Evolutionary conservation across 192 early-diverging fungal genomes (phyloP).

Genomic region (Backusella mclennaniae): DNA sequence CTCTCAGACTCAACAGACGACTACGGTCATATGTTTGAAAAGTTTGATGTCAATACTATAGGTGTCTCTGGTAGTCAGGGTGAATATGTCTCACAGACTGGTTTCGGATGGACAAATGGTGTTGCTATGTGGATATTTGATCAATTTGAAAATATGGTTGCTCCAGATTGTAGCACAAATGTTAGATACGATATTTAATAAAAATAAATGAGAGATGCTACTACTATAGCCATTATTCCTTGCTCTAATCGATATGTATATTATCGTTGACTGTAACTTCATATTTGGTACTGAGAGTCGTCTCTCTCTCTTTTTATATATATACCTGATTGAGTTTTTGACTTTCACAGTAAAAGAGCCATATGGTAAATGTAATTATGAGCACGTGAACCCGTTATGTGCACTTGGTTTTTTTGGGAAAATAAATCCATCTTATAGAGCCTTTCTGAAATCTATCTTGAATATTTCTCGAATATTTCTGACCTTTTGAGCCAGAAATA

Average conservation of each 20-base stretch:
- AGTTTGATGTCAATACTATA: conserved; percentile 55
- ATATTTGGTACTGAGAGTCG: not conserved
- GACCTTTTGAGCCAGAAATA: too few relatives aligned
- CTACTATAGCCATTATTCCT: not conserved
- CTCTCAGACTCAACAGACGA: conserved; percentile 38
- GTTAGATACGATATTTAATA: not conserved
- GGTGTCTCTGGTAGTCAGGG: conserved; percentile 58
- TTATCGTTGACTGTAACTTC: not conserved
- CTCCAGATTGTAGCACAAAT: conserved; percentile 24
- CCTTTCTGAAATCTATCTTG: too few relatives aligned
- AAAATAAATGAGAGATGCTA: too few relatives aligned
- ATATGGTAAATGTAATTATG: too few relatives aligned
- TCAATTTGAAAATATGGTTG: conserved; percentile 25
- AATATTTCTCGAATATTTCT: too few relatives aligned
- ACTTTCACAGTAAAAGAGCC: too few relatives aligned
- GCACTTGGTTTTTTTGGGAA: too few relatives aligned
- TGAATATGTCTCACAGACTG: conserved; percentile 68
- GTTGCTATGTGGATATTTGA: conserved; percentile 63
- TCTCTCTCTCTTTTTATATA: too few relatives aligned
- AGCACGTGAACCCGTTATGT: too few relatives aligned
- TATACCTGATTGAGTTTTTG: too few relatives aligned
- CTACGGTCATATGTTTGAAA: conserved; percentile 75
- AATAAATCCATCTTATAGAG: too few relatives aligned
- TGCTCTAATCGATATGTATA: not conserved
- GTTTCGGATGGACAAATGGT: conserved; percentile 82